Percentiles rank a stretch among this genome's conserved stretches.
Conservation (phyloP, 495 filamentous ascomycete species). For the Penicillium antarcticum region DNA sequence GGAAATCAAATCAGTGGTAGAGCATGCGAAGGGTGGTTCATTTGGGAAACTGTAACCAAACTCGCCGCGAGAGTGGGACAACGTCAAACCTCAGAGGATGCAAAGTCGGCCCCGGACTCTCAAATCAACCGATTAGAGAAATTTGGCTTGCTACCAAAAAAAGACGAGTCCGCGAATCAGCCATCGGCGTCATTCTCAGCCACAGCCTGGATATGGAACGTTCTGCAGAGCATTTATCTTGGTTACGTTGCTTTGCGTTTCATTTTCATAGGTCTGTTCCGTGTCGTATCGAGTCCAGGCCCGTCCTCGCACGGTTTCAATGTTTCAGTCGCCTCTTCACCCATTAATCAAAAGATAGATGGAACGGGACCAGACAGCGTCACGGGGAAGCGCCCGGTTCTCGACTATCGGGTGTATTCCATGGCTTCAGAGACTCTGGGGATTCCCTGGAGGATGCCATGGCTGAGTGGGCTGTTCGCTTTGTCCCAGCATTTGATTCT, state of each 20-base stretch:
- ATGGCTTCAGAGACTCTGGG: slow-evolving; percentile 67
- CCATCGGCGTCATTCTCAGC: slow-evolving; percentile 26
- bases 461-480: slow-evolving; percentile 69
- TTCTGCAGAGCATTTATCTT: slow-evolving; percentile 67
- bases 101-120: slow-evolving; percentile 19
- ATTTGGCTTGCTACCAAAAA: slow-evolving; percentile 44
- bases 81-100: slow-evolving; percentile 16
- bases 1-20: slow-evolving; percentile 73
- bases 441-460: slow-evolving; percentile 77
- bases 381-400: slow-evolving; percentile 60
- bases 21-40: slow-evolving; percentile 77
- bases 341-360: slow-evolving; percentile 13
- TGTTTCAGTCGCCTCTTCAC: slow-evolving; percentile 26
- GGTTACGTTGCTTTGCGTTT: slow-evolving; percentile 62
- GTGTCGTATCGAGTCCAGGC: slow-evolving; percentile 34
- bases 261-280: slow-evolving; percentile 50
- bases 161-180: slow-evolving; percentile 18
- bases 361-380: slow-evolving; percentile 34
- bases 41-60: slow-evolving; percentile 78
- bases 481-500: slow-evolving; percentile 70
- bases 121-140: slow-evolving; percentile 39
- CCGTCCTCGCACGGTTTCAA: slow-evolving; percentile 18
- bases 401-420: slow-evolving; percentile 69
- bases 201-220: slow-evolving; percentile 59
- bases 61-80: slow-evolving; percentile 39